Conservation (phyloP, 164 flowering plant species). For the Malania oleifera region DNA sequence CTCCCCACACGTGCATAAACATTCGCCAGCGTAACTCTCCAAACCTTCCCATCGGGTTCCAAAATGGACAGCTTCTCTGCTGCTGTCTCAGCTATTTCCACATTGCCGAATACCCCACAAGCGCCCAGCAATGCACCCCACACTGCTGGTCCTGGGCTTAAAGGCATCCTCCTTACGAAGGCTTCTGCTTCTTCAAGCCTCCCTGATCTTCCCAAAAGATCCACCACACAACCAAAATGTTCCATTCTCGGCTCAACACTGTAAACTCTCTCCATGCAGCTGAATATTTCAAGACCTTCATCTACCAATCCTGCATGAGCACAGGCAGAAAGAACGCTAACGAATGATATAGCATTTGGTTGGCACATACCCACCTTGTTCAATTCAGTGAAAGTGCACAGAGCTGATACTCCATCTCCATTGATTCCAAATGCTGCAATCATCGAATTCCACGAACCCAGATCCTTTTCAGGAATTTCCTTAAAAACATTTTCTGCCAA, state of each 20-base stretch:
- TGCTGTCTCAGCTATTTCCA: slow-evolving; percentile 18
- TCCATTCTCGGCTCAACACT: slow-evolving; percentile 7
- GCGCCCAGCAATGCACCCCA: slow-evolving; percentile 26
- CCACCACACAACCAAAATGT: slow-evolving; percentile 7
- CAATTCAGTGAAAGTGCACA: not conserved
- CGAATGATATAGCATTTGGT: slow-evolving; percentile 2
- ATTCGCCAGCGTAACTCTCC: slow-evolving; percentile 18
- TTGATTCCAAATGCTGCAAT: slow-evolving; percentile 7
- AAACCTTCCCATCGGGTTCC: slow-evolving; percentile 13
- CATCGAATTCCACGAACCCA: slow-evolving; percentile 6
- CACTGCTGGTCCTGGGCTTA: slow-evolving; percentile 7
- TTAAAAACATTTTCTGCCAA: not conserved
- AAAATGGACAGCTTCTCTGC: slow-evolving; percentile 9
- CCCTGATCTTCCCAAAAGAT: slow-evolving; percentile 13
- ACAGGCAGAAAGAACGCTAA: slow-evolving; percentile 5
- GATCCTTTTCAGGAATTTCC: slow-evolving; percentile 6
- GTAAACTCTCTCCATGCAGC: not conserved
- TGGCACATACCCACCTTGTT: not conserved
- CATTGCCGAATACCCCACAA: slow-evolving; percentile 11
- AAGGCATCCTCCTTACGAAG: slow-evolving; percentile 15
- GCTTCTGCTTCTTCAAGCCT: slow-evolving; percentile 16
- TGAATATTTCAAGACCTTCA: slow-evolving; percentile 2
- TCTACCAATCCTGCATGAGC: slow-evolving; percentile 5
- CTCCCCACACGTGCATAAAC: slow-evolving; percentile 17
- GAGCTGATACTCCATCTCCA: slow-evolving; percentile 7